These are phyloP conservation scores for Carex cristatella DNA, from an alignment of 176 grass and related monocot genomes.

Conservation along the genomic window DNA sequence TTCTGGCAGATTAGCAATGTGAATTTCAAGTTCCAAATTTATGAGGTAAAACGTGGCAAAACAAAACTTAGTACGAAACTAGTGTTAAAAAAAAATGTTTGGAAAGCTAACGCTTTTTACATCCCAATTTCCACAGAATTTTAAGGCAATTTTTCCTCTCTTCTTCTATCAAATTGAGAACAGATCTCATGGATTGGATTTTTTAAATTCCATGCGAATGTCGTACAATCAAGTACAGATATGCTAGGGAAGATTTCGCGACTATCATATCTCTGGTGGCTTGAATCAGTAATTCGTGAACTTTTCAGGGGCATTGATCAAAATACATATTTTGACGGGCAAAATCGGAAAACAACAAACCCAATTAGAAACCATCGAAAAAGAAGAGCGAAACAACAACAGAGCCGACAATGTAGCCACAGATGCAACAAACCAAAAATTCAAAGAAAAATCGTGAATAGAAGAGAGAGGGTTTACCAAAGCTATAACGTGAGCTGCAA, in stretches of 20 bases:
- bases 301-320: background rate
- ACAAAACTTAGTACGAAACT: background rate
- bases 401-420: background rate
- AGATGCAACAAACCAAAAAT: background rate
- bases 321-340: background rate
- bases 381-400: background rate
- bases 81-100: background rate
- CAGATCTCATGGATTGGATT: slow-evolving; percentile 11
- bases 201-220: background rate
- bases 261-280: background rate
- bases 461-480: slow-evolving; percentile 18
- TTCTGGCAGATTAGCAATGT: background rate
- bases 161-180: background rate
- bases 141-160: background rate
- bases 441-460: background rate
- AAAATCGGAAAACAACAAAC: slow-evolving; percentile 5
- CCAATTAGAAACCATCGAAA: background rate
- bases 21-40: background rate
- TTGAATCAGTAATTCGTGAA: background rate
- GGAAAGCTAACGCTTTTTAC: background rate
- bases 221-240: background rate
- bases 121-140: background rate
- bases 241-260: background rate
- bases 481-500: slow-evolving; percentile 20
- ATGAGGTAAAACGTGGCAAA: background rate